Base-by-base conservation (phyloP, 2,329 filamentous ascomycete genomes). In the Sclerotinia sclerotiorum region DNA sequence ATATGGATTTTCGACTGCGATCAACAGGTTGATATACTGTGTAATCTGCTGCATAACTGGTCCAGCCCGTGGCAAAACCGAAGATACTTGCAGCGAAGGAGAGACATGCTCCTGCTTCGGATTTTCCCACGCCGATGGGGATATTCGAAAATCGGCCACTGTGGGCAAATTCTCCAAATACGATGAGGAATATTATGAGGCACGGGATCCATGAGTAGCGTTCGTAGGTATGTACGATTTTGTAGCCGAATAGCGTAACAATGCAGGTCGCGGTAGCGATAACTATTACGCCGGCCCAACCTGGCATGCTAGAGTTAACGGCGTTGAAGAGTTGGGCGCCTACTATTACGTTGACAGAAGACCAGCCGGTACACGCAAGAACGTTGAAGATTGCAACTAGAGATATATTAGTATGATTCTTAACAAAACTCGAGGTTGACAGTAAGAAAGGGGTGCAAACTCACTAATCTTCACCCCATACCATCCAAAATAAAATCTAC, bases 321-420 rank as follows among this genome's bases (percentile, higher is more conserved):
- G 91, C 89, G 68, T 92, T 84, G 73, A 95, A 84, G 8, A 94
- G 84, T 77, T 94, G 89, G 0, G 90, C 90, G 24, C 91, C 92
- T 21, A 94, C 90, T 71, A 95, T 93, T 67, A 87, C 85, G 76
- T 95, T 94, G 72, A 93, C 88, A 0, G 88, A 84, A 5, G 88
- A 89, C 88, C 92, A 94, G 62, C 91, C 91, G 6, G 93, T 78
- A 75, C 88, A 92, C 42, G 89, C 87, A 21, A 92, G 80, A 51
- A 90, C 80, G 78, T 92, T 91, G 77, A 93, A 88, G 73, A 89
- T 79, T 65, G 90, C 90, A 76, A 92, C 86, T 58, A 17, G 19
- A 35, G 54, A 35, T 6, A 24, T 39, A 21, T 66, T 17, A 66
- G 64, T 27, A 29, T 49, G n/a, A 6, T 49, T 21, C 3, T n/a